Percentiles rank a stretch among this genome's conserved stretches.
phyloP scores from a whole-genome alignment of 176 grass and related monocot genomes.

The Panicum miliaceum region DNA sequence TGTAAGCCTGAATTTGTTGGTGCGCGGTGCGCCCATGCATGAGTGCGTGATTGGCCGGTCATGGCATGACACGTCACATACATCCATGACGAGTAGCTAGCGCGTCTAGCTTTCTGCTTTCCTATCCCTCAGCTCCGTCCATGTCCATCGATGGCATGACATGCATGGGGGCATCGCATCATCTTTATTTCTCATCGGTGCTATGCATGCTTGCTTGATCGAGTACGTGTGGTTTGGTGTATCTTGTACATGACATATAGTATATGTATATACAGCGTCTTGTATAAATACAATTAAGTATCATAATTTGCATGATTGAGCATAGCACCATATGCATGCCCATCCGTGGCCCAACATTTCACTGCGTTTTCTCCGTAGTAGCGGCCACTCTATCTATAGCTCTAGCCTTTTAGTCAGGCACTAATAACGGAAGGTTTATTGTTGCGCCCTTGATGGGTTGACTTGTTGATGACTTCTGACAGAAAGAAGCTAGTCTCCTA shows the following conservation, averaged over 20 bases:
- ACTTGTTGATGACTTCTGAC: background rate
- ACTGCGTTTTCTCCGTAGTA: background rate
- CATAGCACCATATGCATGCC: background rate
- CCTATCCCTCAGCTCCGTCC: background rate
- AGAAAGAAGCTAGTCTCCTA: background rate
- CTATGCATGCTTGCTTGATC: background rate
- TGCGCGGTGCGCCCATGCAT: no score
- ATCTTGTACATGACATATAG: no score
- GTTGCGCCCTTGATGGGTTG: background rate
- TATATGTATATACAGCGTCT: no score
- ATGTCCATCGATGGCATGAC: background rate
- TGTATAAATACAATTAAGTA: no score
- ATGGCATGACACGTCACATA: background rate
- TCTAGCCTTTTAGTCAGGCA: background rate
- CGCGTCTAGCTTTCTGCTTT: background rate
- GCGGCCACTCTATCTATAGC: background rate
- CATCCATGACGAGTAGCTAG: background rate
- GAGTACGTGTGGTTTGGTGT: no score
- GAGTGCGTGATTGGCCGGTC: background rate
- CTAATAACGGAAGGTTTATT: background rate
- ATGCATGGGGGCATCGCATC: background rate
- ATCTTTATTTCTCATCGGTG: background rate
- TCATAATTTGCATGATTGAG: background rate
- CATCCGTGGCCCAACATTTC: background rate
- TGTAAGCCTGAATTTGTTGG: no score